A percentile compares a stretch with the other conserved stretches of the same genome.
Conservation (phyloP, 345 rosid species). For the Pseudoturritis turrita region DNA sequence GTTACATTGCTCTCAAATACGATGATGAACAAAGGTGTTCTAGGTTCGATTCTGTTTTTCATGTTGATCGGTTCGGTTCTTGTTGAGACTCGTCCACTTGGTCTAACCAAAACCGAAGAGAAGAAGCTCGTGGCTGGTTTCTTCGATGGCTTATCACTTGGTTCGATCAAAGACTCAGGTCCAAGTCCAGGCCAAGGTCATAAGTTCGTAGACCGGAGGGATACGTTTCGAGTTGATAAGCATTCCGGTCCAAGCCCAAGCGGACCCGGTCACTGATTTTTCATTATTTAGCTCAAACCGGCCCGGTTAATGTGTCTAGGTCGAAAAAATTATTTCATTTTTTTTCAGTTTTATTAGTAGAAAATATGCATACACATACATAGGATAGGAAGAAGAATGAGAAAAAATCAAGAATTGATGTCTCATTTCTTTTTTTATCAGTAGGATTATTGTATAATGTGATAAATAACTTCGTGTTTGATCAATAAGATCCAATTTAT, state of each 20-base stretch:
- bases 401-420: not conserved
- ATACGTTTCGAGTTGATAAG: constrained; percentile 31
- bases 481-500: not conserved
- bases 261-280: constrained; percentile 32
- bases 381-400: not conserved
- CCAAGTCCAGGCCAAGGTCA: constrained; percentile 53
- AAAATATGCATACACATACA: not conserved
- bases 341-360: not conserved
- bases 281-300: not conserved
- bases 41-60: constrained; percentile 22
- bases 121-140: constrained; percentile 24
- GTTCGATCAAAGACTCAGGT: constrained; percentile 45
- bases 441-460: not conserved
- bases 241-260: constrained; percentile 42
- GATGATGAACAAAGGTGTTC: constrained; percentile 29
- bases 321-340: not conserved
- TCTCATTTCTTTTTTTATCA: not conserved
- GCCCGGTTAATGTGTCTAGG: not conserved
- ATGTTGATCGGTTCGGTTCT: constrained; percentile 22
- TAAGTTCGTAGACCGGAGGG: constrained; percentile 10
- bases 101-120: constrained; percentile 5
- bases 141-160: constrained; percentile 39
- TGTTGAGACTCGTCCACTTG: constrained; percentile 37
- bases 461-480: not conserved
- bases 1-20: not conserved